Evolutionary conservation across 2,329 filamentous ascomycete genomes (phyloP), one percentile per base, ranked within the genome.

Genomic region (Reticulascus tulasneorum): DNA sequence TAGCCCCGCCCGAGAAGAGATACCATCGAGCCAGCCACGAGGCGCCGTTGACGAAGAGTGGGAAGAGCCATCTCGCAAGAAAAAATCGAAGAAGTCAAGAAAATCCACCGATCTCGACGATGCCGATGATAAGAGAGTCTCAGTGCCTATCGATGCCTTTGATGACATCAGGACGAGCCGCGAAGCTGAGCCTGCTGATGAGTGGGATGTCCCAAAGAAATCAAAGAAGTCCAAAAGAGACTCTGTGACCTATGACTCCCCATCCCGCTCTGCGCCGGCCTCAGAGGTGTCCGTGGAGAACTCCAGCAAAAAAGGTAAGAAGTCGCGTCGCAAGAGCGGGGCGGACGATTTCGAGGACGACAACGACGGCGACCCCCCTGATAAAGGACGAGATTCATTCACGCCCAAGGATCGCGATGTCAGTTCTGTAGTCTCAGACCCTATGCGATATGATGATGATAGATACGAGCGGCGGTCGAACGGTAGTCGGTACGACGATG

Each of bases 381-480:
- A 69, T 51, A 58, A 56, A 44, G 57, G 52, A 28, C 56, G 54
- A 4, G 62, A 63, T n/a, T 53, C 49, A 3, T 66, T 62, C 36
- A 35, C n/a, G n/a, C n/a, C n/a, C n/a, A n/a, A 68, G 18, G 65
- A 71, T 37, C 63, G 63, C n/a, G 69, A 73, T 25, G 62, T 67
- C 15, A 64, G 60, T 41, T 76, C 72, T 21, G 62, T 72, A 10
- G 63, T 71, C 6, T 75, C 73, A 6, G 69, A 68, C 33, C 58
- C 62, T 24, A 52, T 52, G 29, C 40, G 23, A 11, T n/a, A n/a
- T n/a, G n/a, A n/a, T n/a, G 53, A 57, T 17, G 53, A 60, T 18
- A 52, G 48, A 31, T 50, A 55, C 24, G 65, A 66, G 31, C 57
- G 55, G 40, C 58, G 60, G 37, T 59, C 53, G 26, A 59, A 57